Evolutionary conservation across 805 yeast species (phyloP), one percentile per base, ranked within the genome.

Genomic region (Kurtzmaniella cleridarum): DNA sequence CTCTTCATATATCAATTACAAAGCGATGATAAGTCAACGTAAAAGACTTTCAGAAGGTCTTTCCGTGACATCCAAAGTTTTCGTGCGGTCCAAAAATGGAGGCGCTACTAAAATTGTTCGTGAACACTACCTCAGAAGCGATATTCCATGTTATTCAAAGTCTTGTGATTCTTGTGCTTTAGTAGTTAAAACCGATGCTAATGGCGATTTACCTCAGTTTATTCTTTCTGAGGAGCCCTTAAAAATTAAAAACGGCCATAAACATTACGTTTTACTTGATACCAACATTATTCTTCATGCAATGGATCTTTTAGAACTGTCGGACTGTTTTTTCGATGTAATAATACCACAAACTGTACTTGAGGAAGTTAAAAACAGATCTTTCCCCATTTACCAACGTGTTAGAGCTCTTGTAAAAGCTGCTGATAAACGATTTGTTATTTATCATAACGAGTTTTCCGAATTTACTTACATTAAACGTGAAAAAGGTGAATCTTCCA

Each of bases 281-380:
- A 88, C 98, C 2, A 91, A 93, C 54, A 81, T 93, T 47, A 82
- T 85, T 1, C 65, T 93, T 44, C 84, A 81, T 55, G 91, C 95
- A 5, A 91, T 93, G 45, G 99, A 93, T 60, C 65, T 93, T 42
- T 64, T 93, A 40, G 99, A 93, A 59, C 81, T 79, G 51, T 71
- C 71, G 15, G 72, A 75, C 24, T 82, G 85, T 39, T 86, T 93
- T 54, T 82, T 74, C 53, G 98, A 93, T 61, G 96, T 90, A 13
- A 82, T 93, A 41, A 67, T 93, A n/a, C 96, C 98, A 1, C 98
- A 93, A 58, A 84, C 95, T 5, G 97, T 88, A 2, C 68, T 93
- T 27, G 97, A 95, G 49, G 98, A 93, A 60, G 96, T 91, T 8
- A 78, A 87, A 47, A 88, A 88, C 56, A 73, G 82, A 53, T 86